phyloP scores from a whole-genome alignment of 148 eudicot genomes.

The Gaultheria prostrata region DNA sequence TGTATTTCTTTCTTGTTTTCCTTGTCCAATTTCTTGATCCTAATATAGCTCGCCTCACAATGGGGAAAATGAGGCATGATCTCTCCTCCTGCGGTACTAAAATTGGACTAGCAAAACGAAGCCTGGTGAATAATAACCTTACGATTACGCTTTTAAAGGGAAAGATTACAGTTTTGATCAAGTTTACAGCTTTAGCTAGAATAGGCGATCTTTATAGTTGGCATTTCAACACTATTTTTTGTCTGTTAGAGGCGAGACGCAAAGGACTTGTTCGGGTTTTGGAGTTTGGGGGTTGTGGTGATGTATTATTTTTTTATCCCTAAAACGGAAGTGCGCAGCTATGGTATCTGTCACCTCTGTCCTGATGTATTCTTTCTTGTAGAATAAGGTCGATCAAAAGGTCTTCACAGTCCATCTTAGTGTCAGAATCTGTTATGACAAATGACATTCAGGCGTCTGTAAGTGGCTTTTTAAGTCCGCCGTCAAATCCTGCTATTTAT shows the following conservation, averaged over 20 bases:
- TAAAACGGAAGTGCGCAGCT: no score
- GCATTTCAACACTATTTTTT: not conserved
- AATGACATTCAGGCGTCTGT: constrained; percentile 2
- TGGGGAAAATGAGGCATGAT: not conserved
- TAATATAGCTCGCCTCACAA: not conserved
- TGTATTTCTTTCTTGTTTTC: not conserved
- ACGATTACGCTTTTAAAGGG: not conserved
- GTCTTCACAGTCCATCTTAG: constrained; percentile 3
- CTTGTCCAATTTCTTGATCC: not conserved
- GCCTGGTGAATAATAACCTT: constrained; percentile 1
- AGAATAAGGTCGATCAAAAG: constrained; percentile 38
- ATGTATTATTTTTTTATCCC: constrained; percentile 20
- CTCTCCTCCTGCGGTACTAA: not conserved
- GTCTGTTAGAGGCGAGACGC: not conserved
- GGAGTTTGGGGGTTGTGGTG: constrained; percentile 35
- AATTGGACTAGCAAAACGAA: not conserved
- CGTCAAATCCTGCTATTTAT: constrained; percentile 2
- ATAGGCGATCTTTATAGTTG: not conserved
- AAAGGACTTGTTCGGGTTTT: not conserved
- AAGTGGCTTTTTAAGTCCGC: no score
- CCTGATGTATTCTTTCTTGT: not conserved
- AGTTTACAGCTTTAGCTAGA: not conserved
- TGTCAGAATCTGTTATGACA: not conserved
- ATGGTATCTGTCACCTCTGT: no score
- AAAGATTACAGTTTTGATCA: not conserved